phyloP scores from a whole-genome alignment of 805 yeast genomes.

The Pichia cabralensis region DNA sequence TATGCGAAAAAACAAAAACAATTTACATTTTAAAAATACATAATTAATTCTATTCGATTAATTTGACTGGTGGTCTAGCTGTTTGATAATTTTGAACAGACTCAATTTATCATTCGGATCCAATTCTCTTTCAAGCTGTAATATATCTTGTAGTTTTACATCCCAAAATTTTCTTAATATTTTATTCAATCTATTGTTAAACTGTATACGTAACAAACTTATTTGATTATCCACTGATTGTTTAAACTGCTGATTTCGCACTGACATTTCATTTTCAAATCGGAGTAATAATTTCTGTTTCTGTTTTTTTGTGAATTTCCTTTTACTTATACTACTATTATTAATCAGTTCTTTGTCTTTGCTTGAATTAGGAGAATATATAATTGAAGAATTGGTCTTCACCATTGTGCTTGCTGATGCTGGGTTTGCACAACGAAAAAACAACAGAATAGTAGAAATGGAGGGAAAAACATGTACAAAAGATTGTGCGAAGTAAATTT shows the following conservation, averaged over 20 bases:
- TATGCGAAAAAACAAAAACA: no score
- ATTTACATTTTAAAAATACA: no score
- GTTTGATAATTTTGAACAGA: conserved; percentile 19
- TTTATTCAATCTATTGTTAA: conserved; percentile 33
- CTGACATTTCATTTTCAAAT: conserved; percentile 13
- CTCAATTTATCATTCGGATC: conserved; percentile 22
- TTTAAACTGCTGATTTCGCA: conserved; percentile 14
- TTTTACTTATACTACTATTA: no score
- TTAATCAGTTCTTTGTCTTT: no score
- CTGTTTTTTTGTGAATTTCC: conserved; percentile 25
- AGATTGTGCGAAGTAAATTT: no score
- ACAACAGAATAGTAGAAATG: no score
- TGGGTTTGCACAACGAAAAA: no score
- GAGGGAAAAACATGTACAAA: no score
- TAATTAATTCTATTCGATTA: no score
- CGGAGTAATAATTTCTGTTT: conserved; percentile 28
- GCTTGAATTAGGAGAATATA: no score
- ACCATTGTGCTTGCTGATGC: no score
- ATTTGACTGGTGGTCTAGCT: conserved; percentile 11
- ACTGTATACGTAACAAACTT: conserved; percentile 23
- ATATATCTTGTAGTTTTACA: conserved; percentile 33
- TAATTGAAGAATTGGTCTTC: no score
- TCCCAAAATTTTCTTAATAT: conserved; percentile 42
- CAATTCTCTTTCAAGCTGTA: conserved; percentile 35
- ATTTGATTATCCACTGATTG: conserved; percentile 15